Conservation (phyloP, 1,139 yeast species). For the Nakaseomyces glabratus region DNA sequence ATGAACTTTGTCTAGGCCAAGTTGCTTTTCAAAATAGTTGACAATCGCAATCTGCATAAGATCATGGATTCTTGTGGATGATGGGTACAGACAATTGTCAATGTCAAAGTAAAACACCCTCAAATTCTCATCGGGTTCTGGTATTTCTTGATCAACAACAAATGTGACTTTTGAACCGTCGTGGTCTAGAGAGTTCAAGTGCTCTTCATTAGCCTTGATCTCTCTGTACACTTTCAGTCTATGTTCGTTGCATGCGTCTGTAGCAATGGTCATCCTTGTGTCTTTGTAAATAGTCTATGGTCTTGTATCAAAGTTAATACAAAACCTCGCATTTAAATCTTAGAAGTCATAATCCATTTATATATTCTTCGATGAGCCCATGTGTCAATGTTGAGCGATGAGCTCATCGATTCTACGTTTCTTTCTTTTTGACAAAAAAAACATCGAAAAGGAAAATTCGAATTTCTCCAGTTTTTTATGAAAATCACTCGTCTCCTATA, state of each 20-base stretch:
- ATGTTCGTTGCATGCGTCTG: slow-evolving; percentile 17
- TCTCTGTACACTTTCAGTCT: slow-evolving; percentile 22
- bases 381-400: too few species aligned
- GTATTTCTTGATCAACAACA: slow-evolving; percentile 21
- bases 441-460: too few species aligned
- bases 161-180: slow-evolving; percentile 30
- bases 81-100: slow-evolving; percentile 77
- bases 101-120: slow-evolving; percentile 71
- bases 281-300: too few species aligned
- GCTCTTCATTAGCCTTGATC: slow-evolving; percentile 25
- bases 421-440: too few species aligned
- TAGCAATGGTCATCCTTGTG: slow-evolving; percentile 17
- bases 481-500: too few species aligned
- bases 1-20: slow-evolving; percentile 54
- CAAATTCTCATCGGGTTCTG: slow-evolving; percentile 20
- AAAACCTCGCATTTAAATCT: too few species aligned
- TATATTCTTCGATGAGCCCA: too few species aligned
- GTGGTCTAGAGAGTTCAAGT: slow-evolving; percentile 30
- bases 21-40: slow-evolving; percentile 59
- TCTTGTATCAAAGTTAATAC: too few species aligned
- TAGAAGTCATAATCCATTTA: too few species aligned
- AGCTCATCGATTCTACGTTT: too few species aligned
- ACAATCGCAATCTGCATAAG: slow-evolving; percentile 83
- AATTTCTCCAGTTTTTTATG: too few species aligned
- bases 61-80: slow-evolving; percentile 68